phyloP scores from a whole-genome alignment of 163 green algal genomes.

The Scenedesmus sp. region DNA sequence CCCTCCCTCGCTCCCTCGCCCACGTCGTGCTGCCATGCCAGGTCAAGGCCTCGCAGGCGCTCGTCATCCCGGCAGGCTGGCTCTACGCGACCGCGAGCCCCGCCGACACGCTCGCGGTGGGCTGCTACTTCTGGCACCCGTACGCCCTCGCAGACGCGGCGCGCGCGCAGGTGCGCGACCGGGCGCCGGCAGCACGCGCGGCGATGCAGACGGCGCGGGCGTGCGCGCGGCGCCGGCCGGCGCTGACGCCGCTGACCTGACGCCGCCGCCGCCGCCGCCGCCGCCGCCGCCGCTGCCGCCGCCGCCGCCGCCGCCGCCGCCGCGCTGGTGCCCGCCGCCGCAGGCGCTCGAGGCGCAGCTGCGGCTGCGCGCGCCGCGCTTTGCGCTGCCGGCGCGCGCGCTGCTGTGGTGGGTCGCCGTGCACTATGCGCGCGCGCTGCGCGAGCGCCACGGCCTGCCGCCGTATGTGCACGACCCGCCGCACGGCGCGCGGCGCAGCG shows the following conservation, averaged over 20 bases:
- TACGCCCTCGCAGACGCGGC: slow-evolving; percentile 25
- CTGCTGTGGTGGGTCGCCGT: slow-evolving; percentile 27
- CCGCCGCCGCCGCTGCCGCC: too few relatives aligned
- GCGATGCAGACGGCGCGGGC: too few relatives aligned
- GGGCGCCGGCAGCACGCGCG: background rate
- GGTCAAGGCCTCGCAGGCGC: slow-evolving; percentile 14
- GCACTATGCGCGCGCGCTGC: slow-evolving; percentile 1
- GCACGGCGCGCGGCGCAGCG: background rate
- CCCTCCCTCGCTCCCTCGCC: too few relatives aligned
- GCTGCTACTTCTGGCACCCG: slow-evolving; percentile 44
- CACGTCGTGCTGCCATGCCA: background rate
- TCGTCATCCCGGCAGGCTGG: slow-evolving; percentile 41
- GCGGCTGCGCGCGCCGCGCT: background rate
- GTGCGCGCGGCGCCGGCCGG: too few relatives aligned
- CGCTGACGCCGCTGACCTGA: too few relatives aligned
- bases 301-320: too few relatives aligned
- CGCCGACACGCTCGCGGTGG: slow-evolving; percentile 12
- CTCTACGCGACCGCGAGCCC: slow-evolving; percentile 11
- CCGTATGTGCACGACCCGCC: background rate
- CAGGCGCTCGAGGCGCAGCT: too few relatives aligned
- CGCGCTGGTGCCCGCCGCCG: too few relatives aligned
- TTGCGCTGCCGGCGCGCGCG: slow-evolving; percentile 2
- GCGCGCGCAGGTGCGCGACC: slow-evolving; percentile 4
- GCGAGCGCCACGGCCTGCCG: background rate
- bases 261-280: too few relatives aligned